Percentiles rank a stretch among this genome's conserved stretches.
Evolutionary conservation across 352 stramenopile species (phyloP).

Genomic region (Peronosclerospora sorghi): DNA sequence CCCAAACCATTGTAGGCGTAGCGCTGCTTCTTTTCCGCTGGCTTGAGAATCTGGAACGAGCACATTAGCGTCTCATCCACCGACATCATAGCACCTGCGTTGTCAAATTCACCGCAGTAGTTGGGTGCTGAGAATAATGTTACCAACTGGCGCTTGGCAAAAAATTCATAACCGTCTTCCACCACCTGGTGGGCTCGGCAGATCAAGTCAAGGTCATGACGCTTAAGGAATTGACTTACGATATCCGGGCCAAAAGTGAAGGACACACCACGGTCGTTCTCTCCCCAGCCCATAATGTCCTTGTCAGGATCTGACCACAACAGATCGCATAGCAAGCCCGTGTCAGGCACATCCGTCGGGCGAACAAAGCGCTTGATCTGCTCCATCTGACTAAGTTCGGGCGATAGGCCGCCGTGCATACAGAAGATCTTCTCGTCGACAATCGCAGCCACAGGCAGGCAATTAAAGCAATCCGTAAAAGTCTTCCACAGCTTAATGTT

Average conservation of each 20-base stretch:
- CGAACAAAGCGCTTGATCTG: conserved; percentile 91
- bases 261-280: conserved; percentile 96
- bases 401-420: conserved; percentile 90
- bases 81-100: conserved; percentile 88
- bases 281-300: conserved; percentile 89
- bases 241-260: conserved; percentile 99
- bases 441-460: conserved; percentile 92
- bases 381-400: conserved; percentile 95
- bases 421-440: conserved; percentile 99
- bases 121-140: conserved; percentile 99
- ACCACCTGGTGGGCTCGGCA: conserved; percentile 98
- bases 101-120: conserved; percentile 99
- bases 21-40: conserved; percentile 73
- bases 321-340: conserved; percentile 80
- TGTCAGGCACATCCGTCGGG: conserved; percentile 78
- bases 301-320: conserved; percentile 84
- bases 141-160: conserved; percentile 95
- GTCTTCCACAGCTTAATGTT: conserved; percentile 90
- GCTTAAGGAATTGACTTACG: conserved; percentile 93
- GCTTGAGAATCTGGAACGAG: conserved; percentile 83
- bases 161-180: conserved; percentile 99
- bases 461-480: conserved; percentile 99
- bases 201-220: conserved; percentile 96
- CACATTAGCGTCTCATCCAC: conserved; percentile 73
- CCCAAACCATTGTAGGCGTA: conserved; percentile 56